Conservation (phyloP, 2,329 filamentous ascomycete species). For the Canariomyces notabilis region DNA sequence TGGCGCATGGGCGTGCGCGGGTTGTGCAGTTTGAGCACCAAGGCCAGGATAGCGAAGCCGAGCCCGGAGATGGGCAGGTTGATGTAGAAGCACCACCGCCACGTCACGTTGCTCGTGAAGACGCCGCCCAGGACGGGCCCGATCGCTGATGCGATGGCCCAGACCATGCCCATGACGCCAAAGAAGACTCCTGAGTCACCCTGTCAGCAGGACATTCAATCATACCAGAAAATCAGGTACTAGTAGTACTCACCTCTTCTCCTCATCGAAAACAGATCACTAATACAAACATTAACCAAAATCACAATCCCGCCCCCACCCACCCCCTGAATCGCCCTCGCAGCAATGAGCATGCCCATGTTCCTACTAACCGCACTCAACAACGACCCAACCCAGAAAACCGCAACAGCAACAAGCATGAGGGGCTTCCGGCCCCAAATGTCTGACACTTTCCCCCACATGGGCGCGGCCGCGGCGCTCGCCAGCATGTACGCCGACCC, state of each 20-base stretch:
- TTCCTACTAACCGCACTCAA: constrained; percentile 42
- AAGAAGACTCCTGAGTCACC: constrained; percentile 43
- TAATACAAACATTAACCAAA: constrained; percentile 50
- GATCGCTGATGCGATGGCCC: constrained; percentile 61
- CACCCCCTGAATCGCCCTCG: constrained; percentile 46
- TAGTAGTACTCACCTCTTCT: constrained; percentile 23
- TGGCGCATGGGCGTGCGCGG: constrained; percentile 57
- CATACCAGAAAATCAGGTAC: neutral
- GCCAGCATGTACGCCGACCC: constrained; percentile 68
- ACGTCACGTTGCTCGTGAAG: constrained; percentile 56
- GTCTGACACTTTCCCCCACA: constrained; percentile 63
- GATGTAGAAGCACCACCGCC: constrained; percentile 52
- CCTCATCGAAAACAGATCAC: constrained; percentile 48
- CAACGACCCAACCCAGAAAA: constrained; percentile 50
- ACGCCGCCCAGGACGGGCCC: constrained; percentile 58
- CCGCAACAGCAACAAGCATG: constrained; percentile 40
- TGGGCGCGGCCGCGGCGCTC: constrained; percentile 59
- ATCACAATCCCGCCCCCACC: constrained; percentile 48
- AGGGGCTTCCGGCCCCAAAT: constrained; percentile 55
- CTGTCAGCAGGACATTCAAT: neutral
- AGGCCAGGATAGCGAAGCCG: constrained; percentile 53
- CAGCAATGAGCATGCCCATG: constrained; percentile 44
- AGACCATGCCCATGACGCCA: constrained; percentile 60
- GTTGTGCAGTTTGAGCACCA: constrained; percentile 63
- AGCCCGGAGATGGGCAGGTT: constrained; percentile 47